A percentile compares a stretch with the other conserved stretches of the same genome.
Evolutionary conservation across 768 basidiomycete genomes (phyloP).

Genomic region (Pleurotus eryngii): DNA sequence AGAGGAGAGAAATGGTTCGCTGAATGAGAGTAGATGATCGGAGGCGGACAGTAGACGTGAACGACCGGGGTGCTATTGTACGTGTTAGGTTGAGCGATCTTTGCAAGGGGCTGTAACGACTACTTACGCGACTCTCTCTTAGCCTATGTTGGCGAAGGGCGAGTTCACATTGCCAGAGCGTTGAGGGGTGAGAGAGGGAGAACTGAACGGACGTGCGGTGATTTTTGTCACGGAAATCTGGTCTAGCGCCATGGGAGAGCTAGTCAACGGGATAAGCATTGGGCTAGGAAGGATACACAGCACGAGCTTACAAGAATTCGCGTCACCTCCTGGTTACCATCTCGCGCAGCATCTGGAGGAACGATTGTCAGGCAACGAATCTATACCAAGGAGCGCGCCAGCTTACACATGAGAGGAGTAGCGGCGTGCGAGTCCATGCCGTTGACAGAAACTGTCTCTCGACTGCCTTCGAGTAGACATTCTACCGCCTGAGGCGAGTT

Average conservation of each 20-base stretch:
- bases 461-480: constrained; percentile 60
- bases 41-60: constrained; percentile 24
- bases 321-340: constrained; percentile 67
- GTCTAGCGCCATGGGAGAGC: constrained; percentile 69
- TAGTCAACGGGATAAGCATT: constrained; percentile 20
- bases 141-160: constrained; percentile 59
- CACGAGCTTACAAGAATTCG: constrained; percentile 51
- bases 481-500: constrained; percentile 59
- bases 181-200: constrained; percentile 54
- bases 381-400: constrained; percentile 10
- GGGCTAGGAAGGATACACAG: constrained; percentile 4
- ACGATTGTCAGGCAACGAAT: constrained; percentile 10
- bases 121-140: constrained; percentile 55
- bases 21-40: constrained; percentile 35
- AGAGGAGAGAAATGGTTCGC: constrained; percentile 31
- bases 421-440: constrained; percentile 73
- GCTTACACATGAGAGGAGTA: constrained; percentile 82
- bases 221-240: constrained; percentile 70
- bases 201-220: constrained; percentile 73
- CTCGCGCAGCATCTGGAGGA: constrained; percentile 68
- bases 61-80: constrained; percentile 12
- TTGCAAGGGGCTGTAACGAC: constrained; percentile 6
- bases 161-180: constrained; percentile 70
- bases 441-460: constrained; percentile 64
- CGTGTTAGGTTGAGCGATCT: constrained; percentile 19